Evolutionary conservation across 768 basidiomycete genomes (phyloP).

Genomic region (Sporobolomyces roseus): DNA sequence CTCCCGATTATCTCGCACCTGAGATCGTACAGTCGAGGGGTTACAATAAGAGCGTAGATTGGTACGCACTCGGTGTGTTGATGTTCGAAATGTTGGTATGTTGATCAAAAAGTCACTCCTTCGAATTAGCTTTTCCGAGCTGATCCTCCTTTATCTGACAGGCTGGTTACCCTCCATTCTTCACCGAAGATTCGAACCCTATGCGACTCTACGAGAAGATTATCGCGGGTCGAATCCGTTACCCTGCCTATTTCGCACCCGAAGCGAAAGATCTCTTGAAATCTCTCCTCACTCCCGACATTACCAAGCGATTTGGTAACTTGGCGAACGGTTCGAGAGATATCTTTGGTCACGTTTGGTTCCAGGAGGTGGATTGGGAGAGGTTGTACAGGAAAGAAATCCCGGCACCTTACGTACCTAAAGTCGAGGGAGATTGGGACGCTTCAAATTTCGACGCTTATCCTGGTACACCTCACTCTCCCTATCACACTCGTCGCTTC

Average conservation of each 20-base stretch:
- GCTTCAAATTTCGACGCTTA: conserved; percentile 60
- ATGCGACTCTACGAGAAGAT: conserved; percentile 99
- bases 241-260: conserved; percentile 83
- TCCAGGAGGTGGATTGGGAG: conserved; percentile 88
- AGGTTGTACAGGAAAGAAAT: conserved; percentile 71
- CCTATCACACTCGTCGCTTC: not conserved
- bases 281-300: conserved; percentile 85
- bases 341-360: conserved; percentile 89
- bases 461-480: conserved; percentile 10
- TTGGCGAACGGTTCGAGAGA: conserved; percentile 89
- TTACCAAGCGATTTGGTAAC: conserved; percentile 87
- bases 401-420: conserved; percentile 89
- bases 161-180: conserved; percentile 71
- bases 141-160: not conserved
- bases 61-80: conserved; percentile 97
- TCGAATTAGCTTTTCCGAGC: not conserved
- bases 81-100: conserved; percentile 94
- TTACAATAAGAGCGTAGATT: conserved; percentile 96
- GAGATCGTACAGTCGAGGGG: conserved; percentile 98
- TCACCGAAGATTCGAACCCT: conserved; percentile 77
- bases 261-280: conserved; percentile 83
- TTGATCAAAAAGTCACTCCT: not conserved
- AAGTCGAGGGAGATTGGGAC: conserved; percentile 87
- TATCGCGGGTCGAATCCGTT: conserved; percentile 78
- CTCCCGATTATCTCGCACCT: conserved; percentile 93